Evolutionary conservation across 805 yeast genomes (phyloP).

Genomic region (Tetrapisispora namnaoensis): DNA sequence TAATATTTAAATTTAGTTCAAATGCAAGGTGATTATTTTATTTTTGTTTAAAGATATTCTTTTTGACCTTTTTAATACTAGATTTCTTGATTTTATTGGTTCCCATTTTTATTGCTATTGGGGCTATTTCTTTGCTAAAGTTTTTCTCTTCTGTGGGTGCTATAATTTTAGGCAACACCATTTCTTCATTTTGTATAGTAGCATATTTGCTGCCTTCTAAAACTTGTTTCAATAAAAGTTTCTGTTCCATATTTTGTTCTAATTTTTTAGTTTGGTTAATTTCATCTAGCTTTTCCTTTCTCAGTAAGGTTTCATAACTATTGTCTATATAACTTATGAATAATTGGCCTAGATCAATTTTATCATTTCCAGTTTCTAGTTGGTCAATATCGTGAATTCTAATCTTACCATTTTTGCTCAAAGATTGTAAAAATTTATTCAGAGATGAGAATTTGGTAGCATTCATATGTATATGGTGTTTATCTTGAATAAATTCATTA

Average conservation of each 20-base stretch:
- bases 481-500: constrained; percentile 78
- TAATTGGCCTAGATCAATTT: constrained; percentile 30
- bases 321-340: constrained; percentile 46
- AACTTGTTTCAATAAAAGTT: constrained; percentile 45
- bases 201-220: constrained; percentile 12
- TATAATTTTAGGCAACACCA: neutral
- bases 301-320: constrained; percentile 38
- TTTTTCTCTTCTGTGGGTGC: neutral
- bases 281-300: constrained; percentile 32
- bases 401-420: constrained; percentile 50
- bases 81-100: neutral
- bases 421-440: constrained; percentile 52
- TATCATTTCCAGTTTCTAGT: constrained; percentile 26
- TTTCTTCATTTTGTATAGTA: neutral
- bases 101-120: neutral
- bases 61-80: neutral
- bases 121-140: neutral
- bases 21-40: neutral
- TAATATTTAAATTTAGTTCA: neutral
- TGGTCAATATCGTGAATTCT: constrained; percentile 36
- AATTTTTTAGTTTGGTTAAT: constrained; percentile 29
- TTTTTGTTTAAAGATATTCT: constrained; percentile 2
- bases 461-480: constrained; percentile 82
- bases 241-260: constrained; percentile 39
- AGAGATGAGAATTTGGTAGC: constrained; percentile 74